Evolutionary conservation across 495 filamentous ascomycete genomes (phyloP).

Genomic region (Aspergillus funiculosus): DNA sequence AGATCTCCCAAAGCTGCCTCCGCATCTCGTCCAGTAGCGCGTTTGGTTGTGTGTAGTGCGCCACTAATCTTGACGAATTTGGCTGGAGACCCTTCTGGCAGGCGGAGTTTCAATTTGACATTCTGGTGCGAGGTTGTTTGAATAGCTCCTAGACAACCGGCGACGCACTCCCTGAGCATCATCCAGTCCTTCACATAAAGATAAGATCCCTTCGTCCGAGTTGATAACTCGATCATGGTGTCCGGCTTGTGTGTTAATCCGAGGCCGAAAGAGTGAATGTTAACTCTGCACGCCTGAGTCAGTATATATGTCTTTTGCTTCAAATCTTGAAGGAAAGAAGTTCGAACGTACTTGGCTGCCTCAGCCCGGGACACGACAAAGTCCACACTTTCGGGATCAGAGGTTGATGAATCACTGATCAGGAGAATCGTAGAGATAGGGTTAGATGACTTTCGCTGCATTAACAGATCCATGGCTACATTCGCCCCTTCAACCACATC

Average conservation of each 20-base stretch:
- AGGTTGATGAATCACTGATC: constrained; percentile 98
- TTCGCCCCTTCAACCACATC: constrained; percentile 98
- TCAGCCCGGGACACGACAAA: constrained; percentile 98
- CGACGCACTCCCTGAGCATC: constrained; percentile 97
- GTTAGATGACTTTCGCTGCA: constrained; percentile 96
- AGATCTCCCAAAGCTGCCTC: constrained; percentile 91
- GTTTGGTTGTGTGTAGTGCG: constrained; percentile 92
- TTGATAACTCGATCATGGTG: constrained; percentile 96
- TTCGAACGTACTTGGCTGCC: constrained; percentile 88
- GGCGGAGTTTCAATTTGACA: constrained; percentile 88
- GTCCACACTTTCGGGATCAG: constrained; percentile 91
- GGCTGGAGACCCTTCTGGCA: constrained; percentile 94
- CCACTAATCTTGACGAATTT: constrained; percentile 99
- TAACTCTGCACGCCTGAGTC: constrained; percentile 58
- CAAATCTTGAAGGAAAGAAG: neutral
- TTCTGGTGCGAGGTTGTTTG: constrained; percentile 98
- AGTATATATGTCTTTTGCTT: constrained; percentile 16
- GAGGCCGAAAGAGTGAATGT: constrained; percentile 94
- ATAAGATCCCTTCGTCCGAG: constrained; percentile 92
- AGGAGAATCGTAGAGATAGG: constrained; percentile 93
- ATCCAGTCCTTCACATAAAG: constrained; percentile 99
- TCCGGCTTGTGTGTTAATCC: constrained; percentile 97
- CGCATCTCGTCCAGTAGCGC: constrained; percentile 92
- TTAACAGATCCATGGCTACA: constrained; percentile 96
- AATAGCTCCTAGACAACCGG: constrained; percentile 88